Evolutionary conservation across 257 asterid genomes (phyloP).

Genomic region (Nicotiana tomentosiformis): DNA sequence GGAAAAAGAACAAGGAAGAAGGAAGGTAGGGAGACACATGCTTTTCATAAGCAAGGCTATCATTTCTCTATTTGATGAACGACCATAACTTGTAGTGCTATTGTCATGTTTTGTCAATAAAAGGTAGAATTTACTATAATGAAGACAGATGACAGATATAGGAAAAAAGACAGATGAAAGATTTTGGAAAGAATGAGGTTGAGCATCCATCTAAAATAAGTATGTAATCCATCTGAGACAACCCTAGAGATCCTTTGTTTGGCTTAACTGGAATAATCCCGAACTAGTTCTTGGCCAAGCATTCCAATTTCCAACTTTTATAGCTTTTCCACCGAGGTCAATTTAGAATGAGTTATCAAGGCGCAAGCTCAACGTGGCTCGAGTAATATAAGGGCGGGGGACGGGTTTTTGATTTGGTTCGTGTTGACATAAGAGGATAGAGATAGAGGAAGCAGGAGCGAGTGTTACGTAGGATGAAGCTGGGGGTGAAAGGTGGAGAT

Average conservation of each 20-base stretch:
- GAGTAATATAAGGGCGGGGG: not conserved
- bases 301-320: not conserved
- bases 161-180: not conserved
- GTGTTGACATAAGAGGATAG: not conserved
- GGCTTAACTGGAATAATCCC: not conserved
- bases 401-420: not conserved
- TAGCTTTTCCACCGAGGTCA: not conserved
- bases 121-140: not conserved
- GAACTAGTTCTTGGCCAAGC: not conserved
- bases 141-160: not conserved
- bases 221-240: not conserved
- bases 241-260: not conserved
- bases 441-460: not conserved
- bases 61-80: not conserved
- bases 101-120: not conserved
- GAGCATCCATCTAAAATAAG: not conserved
- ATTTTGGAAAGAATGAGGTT: not conserved
- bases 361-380: not conserved
- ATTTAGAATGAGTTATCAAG: not conserved
- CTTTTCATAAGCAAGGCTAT: conserved; percentile 3
- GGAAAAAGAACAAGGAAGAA: not conserved
- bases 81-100: not conserved
- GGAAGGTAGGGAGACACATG: not conserved
- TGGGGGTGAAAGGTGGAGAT: not conserved
- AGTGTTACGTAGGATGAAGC: not conserved